These are phyloP conservation scores for Monilinia aucupariae DNA, from an alignment of 2,329 filamentous ascomycete genomes.

Conservation along the genomic window DNA sequence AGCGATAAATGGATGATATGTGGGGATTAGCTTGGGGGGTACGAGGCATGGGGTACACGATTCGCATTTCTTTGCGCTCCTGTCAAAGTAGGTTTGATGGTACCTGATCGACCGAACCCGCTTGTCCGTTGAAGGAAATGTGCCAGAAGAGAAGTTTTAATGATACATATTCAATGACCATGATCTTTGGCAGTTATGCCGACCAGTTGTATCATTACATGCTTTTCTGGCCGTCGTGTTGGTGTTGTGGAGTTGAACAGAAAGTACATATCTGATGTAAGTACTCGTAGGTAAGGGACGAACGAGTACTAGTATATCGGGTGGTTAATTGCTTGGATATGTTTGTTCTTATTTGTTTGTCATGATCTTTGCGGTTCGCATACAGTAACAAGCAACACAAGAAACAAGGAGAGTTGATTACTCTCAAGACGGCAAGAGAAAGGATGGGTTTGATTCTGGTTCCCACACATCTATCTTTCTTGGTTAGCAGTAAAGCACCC, in stretches of 20 bases:
- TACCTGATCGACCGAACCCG: neutral
- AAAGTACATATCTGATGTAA: neutral
- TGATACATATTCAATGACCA: conserved; percentile 13
- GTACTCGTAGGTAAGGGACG: too few relatives aligned
- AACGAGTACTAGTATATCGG: too few relatives aligned
- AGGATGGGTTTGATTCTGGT: neutral
- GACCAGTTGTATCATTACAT: neutral
- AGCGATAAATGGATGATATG: neutral
- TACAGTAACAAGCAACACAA: too few relatives aligned
- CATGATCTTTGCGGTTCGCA: too few relatives aligned
- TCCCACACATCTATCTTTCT: neutral
- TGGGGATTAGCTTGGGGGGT: conserved; percentile 4
- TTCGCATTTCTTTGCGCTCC: conserved; percentile 7
- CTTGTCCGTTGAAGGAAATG: conserved; percentile 4
- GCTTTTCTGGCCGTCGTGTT: neutral
- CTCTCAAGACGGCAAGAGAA: neutral
- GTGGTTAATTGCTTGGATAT: neutral
- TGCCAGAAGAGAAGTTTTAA: conserved; percentile 3
- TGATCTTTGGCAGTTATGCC: conserved; percentile 8
- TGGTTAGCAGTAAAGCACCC: neutral
- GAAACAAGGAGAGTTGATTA: neutral
- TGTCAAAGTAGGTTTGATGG: neutral
- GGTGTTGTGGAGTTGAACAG: neutral
- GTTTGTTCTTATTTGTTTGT: too few relatives aligned
- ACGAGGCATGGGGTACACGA: conserved; percentile 11